Conservation (phyloP, 495 filamentous ascomycete genomes). For the Rhypophila decipiens region DNA sequence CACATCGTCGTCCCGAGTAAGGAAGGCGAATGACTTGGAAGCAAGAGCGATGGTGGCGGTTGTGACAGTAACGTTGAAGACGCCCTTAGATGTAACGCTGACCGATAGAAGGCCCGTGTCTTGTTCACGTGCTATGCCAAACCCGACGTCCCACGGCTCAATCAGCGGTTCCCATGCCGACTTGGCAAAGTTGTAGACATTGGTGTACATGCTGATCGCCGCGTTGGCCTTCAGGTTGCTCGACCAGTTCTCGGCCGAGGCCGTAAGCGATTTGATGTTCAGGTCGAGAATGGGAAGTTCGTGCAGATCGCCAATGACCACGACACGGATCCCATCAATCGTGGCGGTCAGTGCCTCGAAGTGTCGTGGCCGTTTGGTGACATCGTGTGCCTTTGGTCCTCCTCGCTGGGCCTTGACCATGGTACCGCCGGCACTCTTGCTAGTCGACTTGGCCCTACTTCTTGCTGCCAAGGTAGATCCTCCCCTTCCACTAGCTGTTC, state of each 20-base stretch:
- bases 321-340: slow-evolving; percentile 82
- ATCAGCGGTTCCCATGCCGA: slow-evolving; percentile 96
- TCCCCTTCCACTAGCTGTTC: slow-evolving; percentile 58
- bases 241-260: slow-evolving; percentile 84
- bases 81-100: slow-evolving; percentile 81
- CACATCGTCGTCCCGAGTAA: slow-evolving; percentile 84
- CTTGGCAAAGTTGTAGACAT: slow-evolving; percentile 98
- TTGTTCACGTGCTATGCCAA: slow-evolving; percentile 76
- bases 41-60: slow-evolving; percentile 89
- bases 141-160: slow-evolving; percentile 91
- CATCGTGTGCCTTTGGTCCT: slow-evolving; percentile 24
- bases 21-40: slow-evolving; percentile 87
- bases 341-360: slow-evolving; percentile 80
- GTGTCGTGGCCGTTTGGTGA: slow-evolving; percentile 24
- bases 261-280: slow-evolving; percentile 83
- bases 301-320: slow-evolving; percentile 91
- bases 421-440: slow-evolving; percentile 5
- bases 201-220: slow-evolving; percentile 84
- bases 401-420: slow-evolving; percentile 4
- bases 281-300: slow-evolving; percentile 91
- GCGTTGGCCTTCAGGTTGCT: slow-evolving; percentile 80
- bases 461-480: slow-evolving; percentile 50
- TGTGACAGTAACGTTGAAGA: slow-evolving; percentile 84
- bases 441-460: slow-evolving; percentile 22
- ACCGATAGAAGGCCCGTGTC: slow-evolving; percentile 71